phyloP scores from a whole-genome alignment of 495 filamentous ascomycete genomes.

The Lepraria neglecta region DNA sequence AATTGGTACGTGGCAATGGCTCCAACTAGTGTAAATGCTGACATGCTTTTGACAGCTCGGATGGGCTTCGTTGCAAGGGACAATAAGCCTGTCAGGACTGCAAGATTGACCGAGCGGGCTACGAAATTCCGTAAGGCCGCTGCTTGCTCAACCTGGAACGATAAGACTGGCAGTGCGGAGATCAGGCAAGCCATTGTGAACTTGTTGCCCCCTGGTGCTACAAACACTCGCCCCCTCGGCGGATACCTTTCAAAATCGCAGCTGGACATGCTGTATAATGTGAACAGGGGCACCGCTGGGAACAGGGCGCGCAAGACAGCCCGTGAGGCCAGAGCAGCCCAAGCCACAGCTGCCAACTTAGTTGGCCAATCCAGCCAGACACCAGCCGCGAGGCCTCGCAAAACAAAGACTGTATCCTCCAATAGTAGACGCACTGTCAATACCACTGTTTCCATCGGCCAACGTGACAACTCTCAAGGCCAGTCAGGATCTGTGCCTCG shows the following conservation, averaged over 20 bases:
- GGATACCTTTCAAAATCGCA: not conserved
- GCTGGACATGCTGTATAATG: not conserved
- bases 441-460: too few species aligned
- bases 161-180: slow-evolving; percentile 4
- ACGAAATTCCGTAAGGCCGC: slow-evolving; percentile 8
- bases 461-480: too few species aligned
- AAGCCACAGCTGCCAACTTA: too few species aligned
- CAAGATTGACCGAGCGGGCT: slow-evolving; percentile 7
- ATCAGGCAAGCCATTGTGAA: slow-evolving; percentile 10
- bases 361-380: too few species aligned
- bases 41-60: not conserved
- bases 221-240: not conserved
- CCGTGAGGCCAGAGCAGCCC: too few species aligned
- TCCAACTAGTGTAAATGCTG: not conserved
- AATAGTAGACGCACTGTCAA: too few species aligned
- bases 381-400: too few species aligned
- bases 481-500: too few species aligned
- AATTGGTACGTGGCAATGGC: not conserved
- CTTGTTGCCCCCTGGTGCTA: slow-evolving; percentile 4
- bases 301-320: too few species aligned
- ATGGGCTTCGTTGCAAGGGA: not conserved
- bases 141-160: slow-evolving; percentile 9
- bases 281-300: not conserved
- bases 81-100: not conserved
- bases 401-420: too few species aligned